Conservation (phyloP, 2,329 filamentous ascomycete genomes). For the Pseudogymnoascus sp. region DNA sequence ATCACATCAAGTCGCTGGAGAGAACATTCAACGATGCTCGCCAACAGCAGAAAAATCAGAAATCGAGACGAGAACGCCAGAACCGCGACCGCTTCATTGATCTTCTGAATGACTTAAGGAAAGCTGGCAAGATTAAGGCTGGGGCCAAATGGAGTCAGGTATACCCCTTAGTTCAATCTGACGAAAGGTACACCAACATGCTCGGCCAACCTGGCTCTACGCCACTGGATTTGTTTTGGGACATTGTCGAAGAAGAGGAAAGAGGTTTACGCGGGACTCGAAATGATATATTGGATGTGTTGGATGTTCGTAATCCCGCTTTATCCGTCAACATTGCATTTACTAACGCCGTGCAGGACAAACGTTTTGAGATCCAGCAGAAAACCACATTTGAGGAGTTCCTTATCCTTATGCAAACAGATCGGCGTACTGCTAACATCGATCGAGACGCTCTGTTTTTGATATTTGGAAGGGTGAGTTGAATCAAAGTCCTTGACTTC, state of each 20-base stretch:
- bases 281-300: constrained; percentile 77
- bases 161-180: constrained; percentile 63
- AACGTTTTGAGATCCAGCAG: constrained; percentile 80
- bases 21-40: constrained; percentile 83
- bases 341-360: constrained; percentile 54
- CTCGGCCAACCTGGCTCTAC: constrained; percentile 76
- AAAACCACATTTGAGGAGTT: constrained; percentile 88
- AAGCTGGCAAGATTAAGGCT: constrained; percentile 74
- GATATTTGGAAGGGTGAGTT: constrained; percentile 70
- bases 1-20: constrained; percentile 87
- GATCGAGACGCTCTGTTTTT: constrained; percentile 68
- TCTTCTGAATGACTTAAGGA: constrained; percentile 65
- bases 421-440: constrained; percentile 82
- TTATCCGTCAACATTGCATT: not conserved
- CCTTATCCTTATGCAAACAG: constrained; percentile 68
- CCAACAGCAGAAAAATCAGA: constrained; percentile 77
- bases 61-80: constrained; percentile 73
- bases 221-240: constrained; percentile 91
- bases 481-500: not conserved
- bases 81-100: constrained; percentile 72
- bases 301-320: constrained; percentile 56
- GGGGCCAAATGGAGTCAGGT: constrained; percentile 85
- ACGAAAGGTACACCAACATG: constrained; percentile 75
- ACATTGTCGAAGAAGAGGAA: constrained; percentile 88
- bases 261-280: constrained; percentile 69